Conservation (phyloP, 306 rosid species). For the Rosa multiflora region DNA sequence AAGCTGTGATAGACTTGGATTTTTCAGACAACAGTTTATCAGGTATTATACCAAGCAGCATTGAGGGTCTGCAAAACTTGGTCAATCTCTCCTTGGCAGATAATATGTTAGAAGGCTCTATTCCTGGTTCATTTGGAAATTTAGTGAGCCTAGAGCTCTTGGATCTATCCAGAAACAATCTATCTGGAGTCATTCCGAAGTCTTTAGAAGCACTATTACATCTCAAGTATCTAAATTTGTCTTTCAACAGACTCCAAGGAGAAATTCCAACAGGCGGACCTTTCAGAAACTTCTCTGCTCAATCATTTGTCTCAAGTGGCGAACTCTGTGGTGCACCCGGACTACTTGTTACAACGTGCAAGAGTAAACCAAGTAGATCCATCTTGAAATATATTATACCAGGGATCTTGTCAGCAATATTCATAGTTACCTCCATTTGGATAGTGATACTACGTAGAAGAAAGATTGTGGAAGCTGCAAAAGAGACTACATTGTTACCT, state of each 20-base stretch:
- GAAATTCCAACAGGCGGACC: conserved; percentile 29
- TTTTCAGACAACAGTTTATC: not conserved
- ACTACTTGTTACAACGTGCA: too few species aligned
- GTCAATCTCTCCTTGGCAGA: not conserved
- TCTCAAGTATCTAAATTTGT: not conserved
- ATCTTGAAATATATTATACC: conserved; percentile 1
- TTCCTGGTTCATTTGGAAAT: not conserved
- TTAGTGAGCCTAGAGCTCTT: not conserved
- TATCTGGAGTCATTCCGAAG: conserved; percentile 6
- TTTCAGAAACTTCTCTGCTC: conserved; percentile 16
- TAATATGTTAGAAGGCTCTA: not conserved
- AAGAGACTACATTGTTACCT: not conserved
- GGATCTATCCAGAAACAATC: not conserved
- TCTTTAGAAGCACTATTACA: not conserved
- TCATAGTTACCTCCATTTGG: not conserved
- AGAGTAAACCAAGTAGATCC: not conserved
- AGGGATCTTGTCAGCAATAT: not conserved
- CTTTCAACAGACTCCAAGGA: conserved; percentile 20
- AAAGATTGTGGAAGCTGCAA: not conserved
- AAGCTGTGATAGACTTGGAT: not conserved
- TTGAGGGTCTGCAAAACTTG: not conserved
- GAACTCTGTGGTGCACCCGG: conserved; percentile 21
- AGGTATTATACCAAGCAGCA: not conserved
- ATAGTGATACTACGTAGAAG: not conserved
- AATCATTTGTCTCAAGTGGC: conserved; percentile 24